Percentiles rank a stretch among this genome's conserved stretches.
phyloP scores from a whole-genome alignment of 352 stramenopile genomes.

The Phytophthora ramorum region DNA sequence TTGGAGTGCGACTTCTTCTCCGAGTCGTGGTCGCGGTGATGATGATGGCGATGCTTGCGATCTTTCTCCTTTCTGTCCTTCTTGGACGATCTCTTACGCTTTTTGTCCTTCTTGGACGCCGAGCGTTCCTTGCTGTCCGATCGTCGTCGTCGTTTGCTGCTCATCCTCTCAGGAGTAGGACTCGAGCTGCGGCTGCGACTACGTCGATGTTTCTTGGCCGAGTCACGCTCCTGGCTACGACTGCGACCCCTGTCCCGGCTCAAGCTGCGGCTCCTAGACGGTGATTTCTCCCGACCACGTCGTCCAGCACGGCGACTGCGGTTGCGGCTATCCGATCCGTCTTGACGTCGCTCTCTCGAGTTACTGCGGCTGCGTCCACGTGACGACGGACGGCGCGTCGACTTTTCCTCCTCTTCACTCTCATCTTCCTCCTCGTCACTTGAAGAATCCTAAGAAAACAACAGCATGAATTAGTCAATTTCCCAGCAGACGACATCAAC shows the following conservation, averaged over 20 bases:
- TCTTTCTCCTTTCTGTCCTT: slow-evolving; percentile 59
- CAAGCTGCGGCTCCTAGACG: slow-evolving; percentile 31
- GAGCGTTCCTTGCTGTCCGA: slow-evolving; percentile 25
- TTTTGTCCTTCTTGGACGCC: slow-evolving; percentile 46
- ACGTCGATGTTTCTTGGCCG: slow-evolving; percentile 24
- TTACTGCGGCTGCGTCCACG: slow-evolving; percentile 45
- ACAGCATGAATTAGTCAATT: slow-evolving; percentile 13
- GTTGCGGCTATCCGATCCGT: slow-evolving; percentile 30
- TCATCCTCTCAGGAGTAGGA: slow-evolving; percentile 16
- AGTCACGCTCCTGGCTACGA: slow-evolving; percentile 9
- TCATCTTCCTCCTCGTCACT: slow-evolving; percentile 58
- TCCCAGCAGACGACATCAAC: slow-evolving; percentile 1
- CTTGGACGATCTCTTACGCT: slow-evolving; percentile 36
- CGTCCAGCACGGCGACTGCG: slow-evolving; percentile 19
- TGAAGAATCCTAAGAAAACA: slow-evolving; percentile 43
- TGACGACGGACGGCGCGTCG: slow-evolving; percentile 25
- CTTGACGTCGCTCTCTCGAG: slow-evolving; percentile 15
- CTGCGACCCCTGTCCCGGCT: slow-evolving; percentile 26
- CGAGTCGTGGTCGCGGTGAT: slow-evolving; percentile 34
- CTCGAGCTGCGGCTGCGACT: slow-evolving; percentile 31
- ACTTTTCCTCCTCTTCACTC: slow-evolving; percentile 26
- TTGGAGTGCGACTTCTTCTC: slow-evolving; percentile 36
- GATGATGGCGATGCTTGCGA: slow-evolving; percentile 44
- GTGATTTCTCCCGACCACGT: slow-evolving; percentile 22
- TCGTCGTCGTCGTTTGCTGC: slow-evolving; percentile 19